Conservation (phyloP, 2,329 filamentous ascomycete genomes). For the Penicillium thymicola region DNA sequence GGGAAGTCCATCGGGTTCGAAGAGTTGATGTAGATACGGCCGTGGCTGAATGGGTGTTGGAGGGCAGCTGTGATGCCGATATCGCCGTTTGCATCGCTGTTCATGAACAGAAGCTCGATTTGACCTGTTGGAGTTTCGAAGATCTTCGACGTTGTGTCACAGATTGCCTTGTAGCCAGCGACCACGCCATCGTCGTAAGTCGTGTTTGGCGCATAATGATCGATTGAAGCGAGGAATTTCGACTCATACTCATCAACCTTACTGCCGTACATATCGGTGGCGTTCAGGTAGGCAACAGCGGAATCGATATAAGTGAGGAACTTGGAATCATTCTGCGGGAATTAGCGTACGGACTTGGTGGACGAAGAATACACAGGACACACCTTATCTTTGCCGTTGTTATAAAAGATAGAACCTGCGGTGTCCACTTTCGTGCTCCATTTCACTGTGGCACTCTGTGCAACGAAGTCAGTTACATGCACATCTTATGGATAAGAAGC, state of each 20-base stretch:
- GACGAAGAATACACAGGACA: neutral
- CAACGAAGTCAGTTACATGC: conserved; percentile 1
- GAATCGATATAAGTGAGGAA: conserved; percentile 30
- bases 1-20: conserved; percentile 29
- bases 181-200: conserved; percentile 25
- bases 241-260: conserved; percentile 11
- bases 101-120: conserved; percentile 30
- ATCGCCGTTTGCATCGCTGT: conserved; percentile 27
- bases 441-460: conserved; percentile 30
- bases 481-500: neutral
- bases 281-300: conserved; percentile 28
- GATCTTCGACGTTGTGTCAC: conserved; percentile 25
- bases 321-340: conserved; percentile 19
- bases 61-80: conserved; percentile 29
- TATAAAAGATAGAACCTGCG: conserved; percentile 30
- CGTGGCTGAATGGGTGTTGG: conserved; percentile 32
- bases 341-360: conserved; percentile 5
- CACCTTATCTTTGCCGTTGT: conserved; percentile 27
- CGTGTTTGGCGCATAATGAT: conserved; percentile 22
- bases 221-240: conserved; percentile 15
- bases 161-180: conserved; percentile 29
- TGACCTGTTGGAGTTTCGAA: conserved; percentile 25
- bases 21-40: conserved; percentile 31
- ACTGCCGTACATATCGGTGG: conserved; percentile 20
- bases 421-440: conserved; percentile 29